Evolutionary conservation across 2,329 filamentous ascomycete genomes (phyloP).

Genomic region (Botrytis aclada): DNA sequence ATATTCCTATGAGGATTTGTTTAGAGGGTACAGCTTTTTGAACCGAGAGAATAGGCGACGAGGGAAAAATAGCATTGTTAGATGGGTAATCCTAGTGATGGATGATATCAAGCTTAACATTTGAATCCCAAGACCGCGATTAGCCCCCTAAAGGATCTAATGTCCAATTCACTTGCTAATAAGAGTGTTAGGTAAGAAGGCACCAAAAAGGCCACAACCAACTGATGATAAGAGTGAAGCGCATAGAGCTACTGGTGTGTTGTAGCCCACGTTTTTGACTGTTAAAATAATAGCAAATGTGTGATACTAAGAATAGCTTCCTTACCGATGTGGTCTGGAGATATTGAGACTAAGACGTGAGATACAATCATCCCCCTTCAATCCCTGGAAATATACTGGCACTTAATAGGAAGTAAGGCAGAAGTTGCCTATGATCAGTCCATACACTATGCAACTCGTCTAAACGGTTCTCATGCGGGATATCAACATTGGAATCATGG

Average conservation of each 20-base stretch:
- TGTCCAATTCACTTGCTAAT: slow-evolving; percentile 31
- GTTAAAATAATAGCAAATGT: not conserved
- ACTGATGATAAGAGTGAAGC: slow-evolving; percentile 35
- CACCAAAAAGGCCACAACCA: slow-evolving; percentile 38
- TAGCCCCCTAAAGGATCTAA: slow-evolving; percentile 32
- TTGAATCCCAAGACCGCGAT: slow-evolving; percentile 28
- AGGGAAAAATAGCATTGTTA: not conserved
- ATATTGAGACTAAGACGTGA: slow-evolving; percentile 20
- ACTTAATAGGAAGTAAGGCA: slow-evolving; percentile 43
- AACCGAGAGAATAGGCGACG: not conserved
- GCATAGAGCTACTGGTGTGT: slow-evolving; percentile 24
- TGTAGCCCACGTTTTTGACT: slow-evolving; percentile 35
- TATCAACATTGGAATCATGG: slow-evolving; percentile 28
- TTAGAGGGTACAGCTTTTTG: not conserved
- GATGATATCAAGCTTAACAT: slow-evolving; percentile 23
- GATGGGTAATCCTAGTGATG: not conserved
- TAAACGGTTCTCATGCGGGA: slow-evolving; percentile 25
- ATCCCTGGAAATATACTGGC: slow-evolving; percentile 50
- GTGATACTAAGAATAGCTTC: not conserved
- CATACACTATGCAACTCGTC: not conserved
- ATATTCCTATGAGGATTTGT: not conserved
- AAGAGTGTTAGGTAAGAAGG: slow-evolving; percentile 28
- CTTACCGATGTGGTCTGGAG: not conserved
- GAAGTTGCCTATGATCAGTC: not conserved
- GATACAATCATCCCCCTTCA: slow-evolving; percentile 43